Base-by-base conservation (phyloP, 495 filamentous ascomycete genomes). In the Glarea lozoyensis region DNA sequence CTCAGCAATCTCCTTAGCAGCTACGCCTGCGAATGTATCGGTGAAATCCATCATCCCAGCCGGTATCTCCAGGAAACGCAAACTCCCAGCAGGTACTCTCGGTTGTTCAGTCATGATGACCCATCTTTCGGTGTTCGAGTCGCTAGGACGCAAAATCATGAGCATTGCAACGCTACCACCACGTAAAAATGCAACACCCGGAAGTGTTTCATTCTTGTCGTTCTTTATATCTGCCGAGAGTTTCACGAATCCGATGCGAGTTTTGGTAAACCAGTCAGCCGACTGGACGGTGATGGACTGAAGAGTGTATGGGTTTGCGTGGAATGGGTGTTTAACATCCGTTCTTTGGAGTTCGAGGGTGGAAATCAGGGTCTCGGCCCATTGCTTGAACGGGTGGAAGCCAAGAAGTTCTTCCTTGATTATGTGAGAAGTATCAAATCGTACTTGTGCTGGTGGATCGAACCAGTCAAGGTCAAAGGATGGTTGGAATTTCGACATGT, bases 31-130 rank as follows among this genome's bases (percentile, higher is more conserved):
- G 60, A 93, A 90, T 4, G 69, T 74, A 13, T 81, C 82, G 29
- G 62, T 67, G 44, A 84, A 80, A 51, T 93, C 88, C 9, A 94
- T 73, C 86, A 94, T 93, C 5, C 88, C 88, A 0, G 88, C 88
- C 0, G 88, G 88, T 16, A 94, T 68, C 58, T 94, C 88, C 11
- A 79, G 62, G 50, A 94, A 80, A 3, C 70, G 68, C 4, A 94
- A 65, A 10, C 78, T 82, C 1, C 84, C 87, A 15, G 82, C 83
- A 0, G 88, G 76, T 16, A 92, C 70, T 31, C 88, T 81, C 20
- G 88, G 79, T 57, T 94, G 88, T 23, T 90, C 69, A 2, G 88
- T 88, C 32, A 94, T 60, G 19, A 94, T 65, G 2, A 78, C 86
- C 48, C 77, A 75, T 54, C 82, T 79, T 42, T 83, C 77, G 1